Conservation (phyloP, 2,329 filamentous ascomycete genomes). For the Aureobasidium melanogenum region DNA sequence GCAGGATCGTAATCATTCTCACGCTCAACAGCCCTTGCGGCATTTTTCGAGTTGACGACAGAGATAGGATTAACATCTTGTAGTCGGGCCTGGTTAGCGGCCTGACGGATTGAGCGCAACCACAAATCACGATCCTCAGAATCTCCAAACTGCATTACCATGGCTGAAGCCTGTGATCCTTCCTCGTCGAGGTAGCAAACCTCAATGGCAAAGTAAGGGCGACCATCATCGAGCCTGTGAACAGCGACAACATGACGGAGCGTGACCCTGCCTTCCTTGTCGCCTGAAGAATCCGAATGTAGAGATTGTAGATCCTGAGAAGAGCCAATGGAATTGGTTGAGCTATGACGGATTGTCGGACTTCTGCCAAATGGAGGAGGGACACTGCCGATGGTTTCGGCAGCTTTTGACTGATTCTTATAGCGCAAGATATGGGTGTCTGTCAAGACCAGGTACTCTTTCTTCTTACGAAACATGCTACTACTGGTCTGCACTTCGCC, state of each 20-base stretch:
- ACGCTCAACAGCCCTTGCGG: constrained; percentile 53
- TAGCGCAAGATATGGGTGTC: constrained; percentile 60
- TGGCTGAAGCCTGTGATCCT: constrained; percentile 49
- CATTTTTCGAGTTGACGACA: constrained; percentile 52
- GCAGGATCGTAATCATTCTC: constrained; percentile 60
- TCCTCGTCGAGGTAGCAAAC: constrained; percentile 61
- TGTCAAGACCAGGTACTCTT: constrained; percentile 62
- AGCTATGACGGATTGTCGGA: constrained; percentile 45
- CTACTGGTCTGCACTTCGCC: constrained; percentile 63
- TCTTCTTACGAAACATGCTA: constrained; percentile 63
- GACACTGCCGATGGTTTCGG: constrained; percentile 49
- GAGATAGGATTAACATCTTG: constrained; percentile 46
- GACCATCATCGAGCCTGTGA: constrained; percentile 58
- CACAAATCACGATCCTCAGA: constrained; percentile 57
- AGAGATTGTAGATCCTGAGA: constrained; percentile 51
- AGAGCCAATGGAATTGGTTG: constrained; percentile 51
- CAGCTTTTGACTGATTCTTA: constrained; percentile 58
- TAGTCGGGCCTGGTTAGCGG: constrained; percentile 47
- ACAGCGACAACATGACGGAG: constrained; percentile 59
- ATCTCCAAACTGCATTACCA: constrained; percentile 56
- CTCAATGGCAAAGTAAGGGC: constrained; percentile 58
- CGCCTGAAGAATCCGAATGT: constrained; percentile 39
- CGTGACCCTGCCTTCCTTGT: constrained; percentile 49
- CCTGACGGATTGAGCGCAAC: constrained; percentile 53
- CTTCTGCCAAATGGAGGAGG: constrained; percentile 30